These are phyloP conservation scores for Penicillium malachiteum DNA, from an alignment of 495 filamentous ascomycete species.

Conservation along the genomic window DNA sequence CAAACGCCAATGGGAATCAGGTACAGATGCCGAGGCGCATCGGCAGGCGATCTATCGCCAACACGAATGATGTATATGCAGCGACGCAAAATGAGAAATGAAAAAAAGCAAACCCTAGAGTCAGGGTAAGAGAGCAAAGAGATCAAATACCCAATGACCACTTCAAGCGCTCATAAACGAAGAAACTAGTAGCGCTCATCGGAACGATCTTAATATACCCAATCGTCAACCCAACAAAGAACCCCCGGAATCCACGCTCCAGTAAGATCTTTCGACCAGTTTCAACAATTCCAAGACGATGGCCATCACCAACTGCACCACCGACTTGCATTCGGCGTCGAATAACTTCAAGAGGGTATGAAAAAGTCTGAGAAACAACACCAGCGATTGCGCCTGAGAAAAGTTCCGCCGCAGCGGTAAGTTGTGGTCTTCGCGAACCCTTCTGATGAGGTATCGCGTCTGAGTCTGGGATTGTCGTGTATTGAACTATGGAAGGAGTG, in stretches of 20 bases:
- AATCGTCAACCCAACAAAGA: conserved; percentile 90
- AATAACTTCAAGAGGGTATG: conserved; percentile 92
- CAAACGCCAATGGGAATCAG: conserved; percentile 27
- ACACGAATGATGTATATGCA: not conserved
- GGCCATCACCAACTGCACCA: conserved; percentile 88
- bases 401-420: conserved; percentile 76
- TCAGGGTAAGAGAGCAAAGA: not conserved
- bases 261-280: conserved; percentile 69
- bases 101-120: not conserved
- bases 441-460: conserved; percentile 23
- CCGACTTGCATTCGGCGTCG: conserved; percentile 93
- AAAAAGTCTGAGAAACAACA: conserved; percentile 81
- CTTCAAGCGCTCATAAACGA: conserved; percentile 82
- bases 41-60: conserved; percentile 13
- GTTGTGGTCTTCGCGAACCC: conserved; percentile 36
- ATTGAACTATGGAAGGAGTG: conserved; percentile 56
- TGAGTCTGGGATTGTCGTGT: conserved; percentile 60
- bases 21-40: conserved; percentile 4
- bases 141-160: conserved; percentile 66
- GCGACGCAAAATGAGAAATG: not conserved
- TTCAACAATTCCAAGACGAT: conserved; percentile 72
- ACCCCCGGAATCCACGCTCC: conserved; percentile 77
- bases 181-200: conserved; percentile 77
- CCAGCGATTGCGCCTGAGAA: conserved; percentile 81
- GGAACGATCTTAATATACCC: conserved; percentile 94